Evolutionary conservation across 305 asterid genomes (phyloP).

Genomic region (Fraxinus dipetala): DNA sequence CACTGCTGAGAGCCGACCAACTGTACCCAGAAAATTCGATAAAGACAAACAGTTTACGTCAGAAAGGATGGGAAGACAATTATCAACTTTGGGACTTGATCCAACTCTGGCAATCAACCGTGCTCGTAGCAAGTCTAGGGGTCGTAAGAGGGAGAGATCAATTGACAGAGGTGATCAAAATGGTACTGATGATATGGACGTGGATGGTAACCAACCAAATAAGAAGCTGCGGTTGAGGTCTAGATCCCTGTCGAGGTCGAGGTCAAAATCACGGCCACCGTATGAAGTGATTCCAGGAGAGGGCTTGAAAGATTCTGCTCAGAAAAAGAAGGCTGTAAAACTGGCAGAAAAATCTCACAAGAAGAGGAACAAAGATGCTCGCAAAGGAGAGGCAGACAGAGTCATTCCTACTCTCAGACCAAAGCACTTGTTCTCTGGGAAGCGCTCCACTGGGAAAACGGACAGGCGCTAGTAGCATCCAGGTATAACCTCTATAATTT

Average conservation of each 20-base stretch:
- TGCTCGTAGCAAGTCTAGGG: background rate
- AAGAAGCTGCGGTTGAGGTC: background rate
- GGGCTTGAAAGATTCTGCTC: background rate
- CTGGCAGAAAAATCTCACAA: background rate
- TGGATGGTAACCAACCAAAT: background rate
- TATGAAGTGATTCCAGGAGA: background rate
- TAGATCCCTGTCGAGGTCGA: background rate
- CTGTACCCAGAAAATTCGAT: background rate
- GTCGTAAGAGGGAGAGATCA: background rate
- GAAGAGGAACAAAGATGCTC: background rate
- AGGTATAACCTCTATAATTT: conserved; percentile 38
- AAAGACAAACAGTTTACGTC: background rate
- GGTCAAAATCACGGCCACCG: background rate
- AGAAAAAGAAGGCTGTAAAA: background rate
- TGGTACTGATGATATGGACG: background rate
- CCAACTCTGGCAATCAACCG: background rate
- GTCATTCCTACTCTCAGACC: background rate
- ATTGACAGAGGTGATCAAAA: background rate
- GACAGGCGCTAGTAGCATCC: background rate
- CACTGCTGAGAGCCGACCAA: background rate
- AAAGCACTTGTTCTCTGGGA: background rate
- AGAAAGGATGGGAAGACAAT: background rate
- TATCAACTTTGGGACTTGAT: background rate
- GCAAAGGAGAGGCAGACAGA: background rate
- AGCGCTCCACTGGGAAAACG: background rate